These are phyloP conservation scores for Diversispora epigaea DNA, from an alignment of 192 early-diverging fungal species.

Conservation along the genomic window DNA sequence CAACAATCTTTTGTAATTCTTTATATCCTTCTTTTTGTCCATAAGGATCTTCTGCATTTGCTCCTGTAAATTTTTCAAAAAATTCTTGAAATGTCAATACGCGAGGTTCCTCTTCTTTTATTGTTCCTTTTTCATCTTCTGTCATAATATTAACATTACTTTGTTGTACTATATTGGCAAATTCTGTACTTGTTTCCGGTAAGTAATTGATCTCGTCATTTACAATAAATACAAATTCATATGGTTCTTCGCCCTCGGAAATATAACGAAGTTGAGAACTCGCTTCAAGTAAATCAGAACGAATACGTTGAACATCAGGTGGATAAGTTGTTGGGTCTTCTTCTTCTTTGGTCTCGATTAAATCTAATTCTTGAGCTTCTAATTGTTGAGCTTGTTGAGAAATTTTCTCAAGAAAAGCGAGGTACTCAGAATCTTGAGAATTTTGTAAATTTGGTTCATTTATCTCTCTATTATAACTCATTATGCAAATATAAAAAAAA, in stretches of 20 bases:
- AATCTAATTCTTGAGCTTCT: too few species aligned
- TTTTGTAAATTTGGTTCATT: too few species aligned
- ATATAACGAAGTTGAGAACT: background rate
- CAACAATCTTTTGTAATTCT: conserved; percentile 17
- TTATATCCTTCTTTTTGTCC: conserved; percentile 17
- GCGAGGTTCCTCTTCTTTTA: too few species aligned
- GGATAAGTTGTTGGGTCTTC: background rate
- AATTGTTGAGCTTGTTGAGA: too few species aligned
- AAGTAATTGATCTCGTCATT: background rate
- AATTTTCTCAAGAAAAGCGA: too few species aligned
- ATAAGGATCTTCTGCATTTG: conserved; percentile 9
- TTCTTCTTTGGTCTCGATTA: background rate
- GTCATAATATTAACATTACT: background rate
- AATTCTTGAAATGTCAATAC: conserved; percentile 7
- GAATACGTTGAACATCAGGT: conserved; percentile 1
- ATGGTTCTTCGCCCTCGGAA: background rate
- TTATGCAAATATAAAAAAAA: too few species aligned
- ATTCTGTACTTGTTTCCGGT: background rate
- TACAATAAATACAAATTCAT: conserved; percentile 20
- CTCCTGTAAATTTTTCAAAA: conserved; percentile 10
- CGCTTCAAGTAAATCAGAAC: background rate
- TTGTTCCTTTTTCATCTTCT: background rate
- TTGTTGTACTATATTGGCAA: background rate
- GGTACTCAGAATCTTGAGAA: too few species aligned
- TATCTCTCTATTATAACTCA: too few species aligned